Evolutionary conservation across 176 grass and related monocot species (phyloP), one percentile per base, ranked within the genome.

Genomic region (Lolium rigidum): DNA sequence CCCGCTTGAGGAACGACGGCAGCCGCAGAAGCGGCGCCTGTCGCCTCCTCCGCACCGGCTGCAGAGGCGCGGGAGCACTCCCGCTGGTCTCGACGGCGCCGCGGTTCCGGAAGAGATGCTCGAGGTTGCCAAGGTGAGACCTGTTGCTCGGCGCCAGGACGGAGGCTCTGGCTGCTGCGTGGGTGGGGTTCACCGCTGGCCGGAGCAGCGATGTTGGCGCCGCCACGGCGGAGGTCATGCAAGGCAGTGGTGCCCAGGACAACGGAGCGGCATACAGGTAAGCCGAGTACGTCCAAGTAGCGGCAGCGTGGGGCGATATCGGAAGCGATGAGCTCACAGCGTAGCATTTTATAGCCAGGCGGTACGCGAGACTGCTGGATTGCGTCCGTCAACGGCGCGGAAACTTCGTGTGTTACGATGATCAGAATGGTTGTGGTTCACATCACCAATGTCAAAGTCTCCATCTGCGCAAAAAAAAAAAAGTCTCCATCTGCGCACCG

Each of bases 61-160:
- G 31, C 49, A 69, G 22, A 1, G 50, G 66, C 3, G 44, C 20
- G n/a, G 60, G 2, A 14, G 13, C 60, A 25, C 12, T 83, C 17
- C 20, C 70, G 2, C 2, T 61, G 10, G 0, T 58, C 38, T 81
- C 61, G 10, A 70, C 61, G 26, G 78, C 43, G 69, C 85, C 81
- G 43, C 89, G 89, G 85, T 44, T 62, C 9, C 81, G 61, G 85
- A 91, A 88, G 60, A 91, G 89, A 8, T 37, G 78, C 17, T 91
- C 77, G 69, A 91, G 89, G 70, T 76, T 88, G 4, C 77, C 35
- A 18, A 91, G 89, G 60, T 91, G 89, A n/a, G 52, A 60, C 17
- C 26, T 43, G 61, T 91, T 91, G 28, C 5, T 21, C 0, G 72
- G 79, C 15, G 67, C 37, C 3, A 70, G 11, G 21, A 37, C 54